Percentiles rank a stretch among this genome's conserved stretches.
Conservation (phyloP, 306 rosid species). For the Fragaria vesca region DNA sequence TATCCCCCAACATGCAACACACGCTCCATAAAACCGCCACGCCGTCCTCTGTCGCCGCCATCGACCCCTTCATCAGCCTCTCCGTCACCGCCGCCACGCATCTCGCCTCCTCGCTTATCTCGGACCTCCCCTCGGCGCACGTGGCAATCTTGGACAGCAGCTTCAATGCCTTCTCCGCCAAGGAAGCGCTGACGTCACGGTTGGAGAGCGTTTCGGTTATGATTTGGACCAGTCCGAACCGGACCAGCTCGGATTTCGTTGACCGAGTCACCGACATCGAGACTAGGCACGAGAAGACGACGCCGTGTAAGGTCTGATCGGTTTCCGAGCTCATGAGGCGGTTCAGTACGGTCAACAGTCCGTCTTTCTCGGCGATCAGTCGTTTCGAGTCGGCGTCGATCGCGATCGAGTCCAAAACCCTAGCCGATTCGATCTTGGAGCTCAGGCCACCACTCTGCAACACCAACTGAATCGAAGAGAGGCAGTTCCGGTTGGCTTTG, state of each 20-base stretch:
- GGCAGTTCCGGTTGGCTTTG: slow-evolving; percentile 31
- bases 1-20: slow-evolving; percentile 44
- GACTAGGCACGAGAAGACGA: slow-evolving; percentile 36
- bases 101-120: slow-evolving; percentile 26
- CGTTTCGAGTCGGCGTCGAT: slow-evolving; percentile 38
- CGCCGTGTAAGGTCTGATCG: slow-evolving; percentile 21
- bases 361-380: slow-evolving; percentile 33
- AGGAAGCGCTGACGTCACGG: slow-evolving; percentile 6
- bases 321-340: slow-evolving; percentile 18
- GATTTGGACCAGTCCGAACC: slow-evolving; percentile 28
- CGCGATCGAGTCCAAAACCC: slow-evolving; percentile 39
- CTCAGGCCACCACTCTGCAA: slow-evolving; percentile 30
- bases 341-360: slow-evolving; percentile 24
- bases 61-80: slow-evolving; percentile 40
- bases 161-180: slow-evolving; percentile 32
- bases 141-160: slow-evolving; percentile 34
- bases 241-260: slow-evolving; percentile 38
- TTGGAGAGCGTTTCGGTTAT: slow-evolving; percentile 23
- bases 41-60: slow-evolving; percentile 44
- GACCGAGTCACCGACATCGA: slow-evolving; percentile 38
- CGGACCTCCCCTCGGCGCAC: slow-evolving; percentile 50
- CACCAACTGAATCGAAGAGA: slow-evolving; percentile 23
- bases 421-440: slow-evolving; percentile 40
- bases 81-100: slow-evolving; percentile 39
- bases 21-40: slow-evolving; percentile 52